A percentile compares a stretch with the other conserved stretches of the same genome.
phyloP scores from a whole-genome alignment of 768 basidiomycete genomes.

The Clitopilus passeckerianus region DNA sequence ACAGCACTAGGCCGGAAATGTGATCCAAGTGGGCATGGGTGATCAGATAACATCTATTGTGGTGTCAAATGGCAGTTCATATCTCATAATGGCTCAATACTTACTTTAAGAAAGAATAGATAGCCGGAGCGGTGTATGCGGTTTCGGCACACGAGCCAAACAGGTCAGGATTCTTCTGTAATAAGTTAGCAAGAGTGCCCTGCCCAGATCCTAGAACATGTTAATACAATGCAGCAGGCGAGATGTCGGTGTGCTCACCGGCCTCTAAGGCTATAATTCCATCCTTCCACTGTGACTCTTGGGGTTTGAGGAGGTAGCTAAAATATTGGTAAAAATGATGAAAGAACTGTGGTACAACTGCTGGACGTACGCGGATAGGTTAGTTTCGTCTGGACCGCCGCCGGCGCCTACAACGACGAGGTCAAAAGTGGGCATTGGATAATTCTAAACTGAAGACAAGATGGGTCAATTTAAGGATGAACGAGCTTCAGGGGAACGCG shows the following conservation, averaged over 20 bases:
- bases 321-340: constrained; percentile 6
- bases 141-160: constrained; percentile 33
- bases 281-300: constrained; percentile 62
- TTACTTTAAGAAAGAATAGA: constrained; percentile 52
- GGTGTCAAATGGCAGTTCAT: constrained; percentile 1
- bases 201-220: constrained; percentile 70
- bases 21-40: constrained; percentile 94
- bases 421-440: constrained; percentile 49
- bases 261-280: constrained; percentile 86
- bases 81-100: constrained; percentile 6
- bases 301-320: constrained; percentile 88
- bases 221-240: not conserved
- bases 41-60: constrained; percentile 70
- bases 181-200: constrained; percentile 65
- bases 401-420: constrained; percentile 76
- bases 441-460: constrained; percentile 6
- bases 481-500: constrained; percentile 2
- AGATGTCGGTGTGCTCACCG: constrained; percentile 41
- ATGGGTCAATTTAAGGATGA: constrained; percentile 9
- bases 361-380: constrained; percentile 73
- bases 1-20: constrained; percentile 73
- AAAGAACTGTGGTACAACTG: constrained; percentile 7
- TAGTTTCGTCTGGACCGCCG: constrained; percentile 87
- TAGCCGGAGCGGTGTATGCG: constrained; percentile 37
- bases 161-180: constrained; percentile 50